These are phyloP conservation scores for Myriosclerotinia duriaeana DNA, from an alignment of 2,329 filamentous ascomycete species.

Conservation along the genomic window DNA sequence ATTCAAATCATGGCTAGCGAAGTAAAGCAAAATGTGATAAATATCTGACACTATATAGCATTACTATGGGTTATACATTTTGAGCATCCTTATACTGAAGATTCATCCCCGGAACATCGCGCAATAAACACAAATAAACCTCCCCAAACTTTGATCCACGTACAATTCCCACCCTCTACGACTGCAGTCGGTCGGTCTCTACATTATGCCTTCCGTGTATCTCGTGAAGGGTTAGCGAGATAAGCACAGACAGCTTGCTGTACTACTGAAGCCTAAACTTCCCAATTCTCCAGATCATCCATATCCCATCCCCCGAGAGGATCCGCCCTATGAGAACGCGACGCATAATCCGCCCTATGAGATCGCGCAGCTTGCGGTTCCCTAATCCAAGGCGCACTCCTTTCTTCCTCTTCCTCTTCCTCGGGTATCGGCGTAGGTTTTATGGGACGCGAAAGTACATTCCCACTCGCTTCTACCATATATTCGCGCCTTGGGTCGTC, in stretches of 20 bases:
- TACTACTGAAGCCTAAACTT: background rate
- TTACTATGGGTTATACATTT: background rate
- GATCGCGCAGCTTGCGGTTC: too few species aligned
- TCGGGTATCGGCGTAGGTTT: background rate
- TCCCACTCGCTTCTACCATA: background rate
- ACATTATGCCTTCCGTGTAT: background rate
- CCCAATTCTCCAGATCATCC: background rate
- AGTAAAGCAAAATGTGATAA: background rate
- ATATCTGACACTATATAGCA: background rate
- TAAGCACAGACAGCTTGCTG: background rate
- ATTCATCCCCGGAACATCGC: background rate
- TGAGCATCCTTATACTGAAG: background rate
- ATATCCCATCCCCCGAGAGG: background rate
- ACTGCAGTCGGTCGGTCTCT: background rate
- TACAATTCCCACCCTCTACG: background rate
- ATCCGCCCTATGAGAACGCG: background rate
- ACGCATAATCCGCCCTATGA: too few species aligned
- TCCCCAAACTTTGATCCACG: background rate
- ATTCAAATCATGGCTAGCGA: background rate
- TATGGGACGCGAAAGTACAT: background rate
- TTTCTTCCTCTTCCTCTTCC: background rate
- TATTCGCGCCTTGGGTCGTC: background rate
- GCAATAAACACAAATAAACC: background rate
- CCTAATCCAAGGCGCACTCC: conserved; percentile 4
- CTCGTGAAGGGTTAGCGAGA: background rate